Evolutionary conservation across 2,329 filamentous ascomycete genomes (phyloP).

Genomic region (Trichoderma aggressivum): DNA sequence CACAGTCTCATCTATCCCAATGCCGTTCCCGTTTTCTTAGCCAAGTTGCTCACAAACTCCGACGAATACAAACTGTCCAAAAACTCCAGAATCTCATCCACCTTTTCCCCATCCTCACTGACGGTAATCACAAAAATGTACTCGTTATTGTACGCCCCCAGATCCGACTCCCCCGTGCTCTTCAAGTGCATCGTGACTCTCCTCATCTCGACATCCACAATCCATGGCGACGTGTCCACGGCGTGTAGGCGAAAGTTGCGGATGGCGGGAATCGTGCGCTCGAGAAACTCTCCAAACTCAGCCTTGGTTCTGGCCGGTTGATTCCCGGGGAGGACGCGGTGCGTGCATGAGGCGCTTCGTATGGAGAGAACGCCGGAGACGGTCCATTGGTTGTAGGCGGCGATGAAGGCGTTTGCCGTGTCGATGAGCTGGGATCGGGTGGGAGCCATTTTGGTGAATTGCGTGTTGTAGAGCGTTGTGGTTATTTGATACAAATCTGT

Average conservation of each 20-base stretch:
- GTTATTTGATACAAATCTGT: not conserved
- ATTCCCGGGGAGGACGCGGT: not conserved
- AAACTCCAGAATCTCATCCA: not conserved
- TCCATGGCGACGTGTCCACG: not conserved
- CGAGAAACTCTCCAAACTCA: not conserved
- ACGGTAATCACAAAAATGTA: not conserved
- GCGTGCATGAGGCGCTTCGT: not conserved
- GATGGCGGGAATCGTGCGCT: not conserved
- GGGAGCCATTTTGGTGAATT: not conserved
- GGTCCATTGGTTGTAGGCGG: not conserved
- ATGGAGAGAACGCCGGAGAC: not conserved
- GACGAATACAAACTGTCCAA: not conserved
- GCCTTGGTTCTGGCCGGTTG: not conserved
- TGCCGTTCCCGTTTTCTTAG: not conserved
- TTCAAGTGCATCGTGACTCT: not conserved
- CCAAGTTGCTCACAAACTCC: not conserved
- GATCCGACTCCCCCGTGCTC: not conserved
- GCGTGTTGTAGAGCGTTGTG: not conserved
- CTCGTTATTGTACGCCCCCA: not conserved
- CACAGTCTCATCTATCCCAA: not conserved
- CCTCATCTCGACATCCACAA: not conserved
- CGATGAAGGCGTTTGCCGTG: not conserved
- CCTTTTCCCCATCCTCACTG: not conserved
- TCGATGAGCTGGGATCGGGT: not conserved
- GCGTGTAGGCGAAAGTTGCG: not conserved